Evolutionary conservation across 345 rosid species (phyloP), one percentile per base, ranked within the genome.

Genomic region (Hibiscus tridactylites): DNA sequence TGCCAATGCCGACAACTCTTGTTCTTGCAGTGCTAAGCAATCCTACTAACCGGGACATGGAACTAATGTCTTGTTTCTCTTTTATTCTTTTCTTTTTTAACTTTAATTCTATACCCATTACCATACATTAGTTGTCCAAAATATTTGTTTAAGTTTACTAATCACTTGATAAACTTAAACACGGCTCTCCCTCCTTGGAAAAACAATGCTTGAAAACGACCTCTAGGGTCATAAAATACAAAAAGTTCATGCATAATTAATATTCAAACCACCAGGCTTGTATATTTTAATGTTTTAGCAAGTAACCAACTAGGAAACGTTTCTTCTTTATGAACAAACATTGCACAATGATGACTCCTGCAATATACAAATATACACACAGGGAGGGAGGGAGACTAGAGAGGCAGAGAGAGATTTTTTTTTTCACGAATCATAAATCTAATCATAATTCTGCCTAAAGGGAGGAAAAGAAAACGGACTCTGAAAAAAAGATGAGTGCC

Each of bases 121-220:
- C 49, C 39, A 67, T 28, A 49, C 16, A 50, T 31, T 9, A 16
- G 13, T 15, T 16, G 26, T 50, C 0, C 26, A 5, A 54, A 75
- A 46, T 16, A 33, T 44, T 61, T 46, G 49, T 11, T 28, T 29
- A 12, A 42, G 13, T 65, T 65, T 44, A 24, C 11, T 65, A 11
- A 44, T 64, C 67, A 9, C 31, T 64, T 64, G 29, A 9, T 64
- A 9, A 65, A 65, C 68, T 42, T 42, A 42, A 42, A 42, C 68
- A 42, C 68, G 68, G 5, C 42, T 65, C 68, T 65, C 68, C 21
- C 68, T 42, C 68, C 3, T 64, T 19, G 52, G 52, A 39, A 64
- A 39, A 64, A 11, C 7, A 64, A 39, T 7, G 9, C 37, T 16
- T 44, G 17, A 37, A 6, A 5, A 37, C 49, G 28, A n/a, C 49